Evolutionary conservation across 495 filamentous ascomycete species (phyloP).

Genomic region (Penicillium samsonianum): DNA sequence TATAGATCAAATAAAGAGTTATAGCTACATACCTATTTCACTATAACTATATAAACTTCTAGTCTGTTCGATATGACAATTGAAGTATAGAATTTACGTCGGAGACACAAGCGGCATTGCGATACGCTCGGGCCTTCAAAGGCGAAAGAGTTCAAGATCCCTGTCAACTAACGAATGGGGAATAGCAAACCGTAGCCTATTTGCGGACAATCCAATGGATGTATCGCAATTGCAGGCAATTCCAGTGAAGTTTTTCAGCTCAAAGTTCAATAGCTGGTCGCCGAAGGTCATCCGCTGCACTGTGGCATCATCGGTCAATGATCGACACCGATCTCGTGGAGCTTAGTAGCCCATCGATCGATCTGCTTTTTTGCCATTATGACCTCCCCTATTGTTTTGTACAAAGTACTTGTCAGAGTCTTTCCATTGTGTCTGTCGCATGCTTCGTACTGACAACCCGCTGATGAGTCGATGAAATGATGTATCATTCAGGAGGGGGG

Average conservation of each 20-base stretch:
- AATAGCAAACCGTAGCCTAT: conserved; percentile 9
- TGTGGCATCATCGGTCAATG: conserved; percentile 25
- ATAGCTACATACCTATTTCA: too few relatives aligned
- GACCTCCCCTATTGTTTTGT: conserved; percentile 20
- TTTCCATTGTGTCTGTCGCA: conserved; percentile 12
- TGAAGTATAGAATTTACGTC: too few relatives aligned
- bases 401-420: conserved; percentile 8
- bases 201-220: conserved; percentile 16
- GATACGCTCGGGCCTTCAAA: too few relatives aligned
- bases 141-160: too few relatives aligned
- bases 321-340: conserved; percentile 24
- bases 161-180: too few relatives aligned
- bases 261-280: conserved; percentile 30
- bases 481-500: conserved; percentile 19
- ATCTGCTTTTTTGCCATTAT: conserved; percentile 17
- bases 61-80: too few relatives aligned
- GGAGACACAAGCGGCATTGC: too few relatives aligned
- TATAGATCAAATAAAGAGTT: too few relatives aligned
- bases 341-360: conserved; percentile 23
- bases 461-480: conserved; percentile 25
- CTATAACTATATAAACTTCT: too few relatives aligned
- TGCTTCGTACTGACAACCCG: conserved; percentile 3
- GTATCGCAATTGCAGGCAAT: conserved; percentile 15
- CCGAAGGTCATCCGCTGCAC: conserved; percentile 22
- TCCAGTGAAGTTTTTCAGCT: neutral